Evolutionary conservation across 768 basidiomycete genomes (phyloP).

Genomic region (Leucocoprinus sp.): DNA sequence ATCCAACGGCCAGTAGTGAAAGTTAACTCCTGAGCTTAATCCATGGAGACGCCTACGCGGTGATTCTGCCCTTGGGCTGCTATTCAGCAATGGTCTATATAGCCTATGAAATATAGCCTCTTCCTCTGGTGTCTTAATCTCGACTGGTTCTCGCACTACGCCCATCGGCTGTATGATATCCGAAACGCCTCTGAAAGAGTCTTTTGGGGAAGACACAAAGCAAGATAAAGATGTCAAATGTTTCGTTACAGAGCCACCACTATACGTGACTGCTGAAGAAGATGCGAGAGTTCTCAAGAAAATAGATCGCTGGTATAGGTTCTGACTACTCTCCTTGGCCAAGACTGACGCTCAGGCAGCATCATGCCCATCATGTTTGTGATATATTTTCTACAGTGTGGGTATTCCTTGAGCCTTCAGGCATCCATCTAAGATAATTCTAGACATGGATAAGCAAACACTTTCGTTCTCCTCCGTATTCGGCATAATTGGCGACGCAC

Average conservation of each 20-base stretch:
- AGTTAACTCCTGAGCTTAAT: not conserved
- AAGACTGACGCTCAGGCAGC: constrained; percentile 10
- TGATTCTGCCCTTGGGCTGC: not conserved
- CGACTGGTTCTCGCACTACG: not conserved
- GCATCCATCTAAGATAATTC: not conserved
- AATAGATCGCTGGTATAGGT: constrained; percentile 22
- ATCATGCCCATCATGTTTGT: constrained; percentile 24
- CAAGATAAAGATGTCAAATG: not conserved
- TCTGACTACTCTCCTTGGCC: not conserved
- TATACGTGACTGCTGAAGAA: constrained; percentile 18
- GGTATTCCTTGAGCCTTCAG: not conserved
- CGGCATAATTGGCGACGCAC: constrained; percentile 21
- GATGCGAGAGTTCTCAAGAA: constrained; percentile 18
- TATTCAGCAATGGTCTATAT: not conserved
- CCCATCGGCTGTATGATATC: not conserved
- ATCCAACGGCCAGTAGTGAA: not conserved
- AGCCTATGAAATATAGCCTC: not conserved
- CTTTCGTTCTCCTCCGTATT: constrained; percentile 27
- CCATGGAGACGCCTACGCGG: not conserved
- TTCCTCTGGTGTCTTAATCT: not conserved
- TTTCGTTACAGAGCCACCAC: not conserved
- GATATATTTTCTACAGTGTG: constrained; percentile 25
- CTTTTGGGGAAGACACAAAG: not conserved
- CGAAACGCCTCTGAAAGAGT: not conserved
- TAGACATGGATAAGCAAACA: constrained; percentile 28